Evolutionary conservation across 192 early-diverging fungal genomes (phyloP).

Genomic region (Rhizoclosmatium sp.): DNA sequence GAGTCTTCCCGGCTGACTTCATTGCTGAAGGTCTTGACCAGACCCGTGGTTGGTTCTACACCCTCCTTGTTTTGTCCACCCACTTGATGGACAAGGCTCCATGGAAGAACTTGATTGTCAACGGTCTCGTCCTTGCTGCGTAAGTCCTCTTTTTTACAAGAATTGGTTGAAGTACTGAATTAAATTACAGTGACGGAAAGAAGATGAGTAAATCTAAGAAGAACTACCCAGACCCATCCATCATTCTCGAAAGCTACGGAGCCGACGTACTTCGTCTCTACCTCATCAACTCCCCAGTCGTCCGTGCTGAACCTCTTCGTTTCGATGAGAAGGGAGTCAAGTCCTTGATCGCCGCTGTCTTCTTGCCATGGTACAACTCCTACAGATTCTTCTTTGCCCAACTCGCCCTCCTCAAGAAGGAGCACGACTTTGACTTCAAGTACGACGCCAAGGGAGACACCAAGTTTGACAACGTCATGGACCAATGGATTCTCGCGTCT

Average conservation of each 20-base stretch:
- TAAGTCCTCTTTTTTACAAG: constrained; percentile 41
- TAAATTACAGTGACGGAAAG: constrained; percentile 83
- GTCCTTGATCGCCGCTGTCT: constrained; percentile 90
- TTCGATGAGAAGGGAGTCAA: constrained; percentile 99
- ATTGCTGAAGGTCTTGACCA: constrained; percentile 99
- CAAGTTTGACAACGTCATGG: constrained; percentile 93
- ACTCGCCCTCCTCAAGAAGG: constrained; percentile 87
- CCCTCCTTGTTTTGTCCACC: constrained; percentile 94
- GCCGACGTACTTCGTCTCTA: constrained; percentile 94
- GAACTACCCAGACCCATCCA: constrained; percentile 95
- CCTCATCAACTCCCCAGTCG: constrained; percentile 97
- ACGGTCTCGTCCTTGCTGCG: constrained; percentile 91
- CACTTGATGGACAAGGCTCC: constrained; percentile 94
- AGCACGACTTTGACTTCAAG: constrained; percentile 77
- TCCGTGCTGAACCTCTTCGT: constrained; percentile 91
- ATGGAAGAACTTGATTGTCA: constrained; percentile 97
- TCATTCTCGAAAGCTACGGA: constrained; percentile 87
- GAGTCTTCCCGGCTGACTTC: constrained; percentile 96
- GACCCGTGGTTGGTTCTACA: constrained; percentile 99
- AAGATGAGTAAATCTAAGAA: constrained; percentile 99
- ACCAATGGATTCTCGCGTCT: constrained; percentile 96
- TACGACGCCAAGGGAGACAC: constrained; percentile 73
- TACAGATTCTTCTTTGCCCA: constrained; percentile 96
- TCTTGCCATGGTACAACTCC: constrained; percentile 99
- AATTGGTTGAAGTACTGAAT: background rate